phyloP scores from a whole-genome alignment of 768 basidiomycete species.

The Ramaria sp. region DNA sequence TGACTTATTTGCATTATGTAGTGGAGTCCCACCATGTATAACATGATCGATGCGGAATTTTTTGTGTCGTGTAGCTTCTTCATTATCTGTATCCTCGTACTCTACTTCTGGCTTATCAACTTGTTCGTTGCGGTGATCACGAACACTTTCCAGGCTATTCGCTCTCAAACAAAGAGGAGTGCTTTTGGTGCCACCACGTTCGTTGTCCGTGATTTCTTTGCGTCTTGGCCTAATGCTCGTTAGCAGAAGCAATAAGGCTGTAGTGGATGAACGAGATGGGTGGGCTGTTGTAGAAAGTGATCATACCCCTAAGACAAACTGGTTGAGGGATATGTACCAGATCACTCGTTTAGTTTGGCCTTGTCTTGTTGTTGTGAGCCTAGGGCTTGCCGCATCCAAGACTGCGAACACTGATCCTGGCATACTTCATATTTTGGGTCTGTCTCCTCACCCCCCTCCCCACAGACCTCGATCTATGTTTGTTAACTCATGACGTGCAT shows the following conservation, averaged over 20 bases:
- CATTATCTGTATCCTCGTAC: slow-evolving; percentile 69
- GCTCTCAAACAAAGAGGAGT: slow-evolving; percentile 76
- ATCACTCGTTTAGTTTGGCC: slow-evolving; percentile 68
- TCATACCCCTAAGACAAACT: slow-evolving; percentile 32
- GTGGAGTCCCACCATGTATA: slow-evolving; percentile 82
- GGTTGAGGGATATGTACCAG: slow-evolving; percentile 43
- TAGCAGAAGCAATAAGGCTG: slow-evolving; percentile 21
- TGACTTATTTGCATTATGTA: slow-evolving; percentile 16
- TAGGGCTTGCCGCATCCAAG: slow-evolving; percentile 63
- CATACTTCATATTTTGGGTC: slow-evolving; percentile 12
- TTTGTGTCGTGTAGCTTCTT: slow-evolving; percentile 84
- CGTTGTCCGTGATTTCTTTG: slow-evolving; percentile 18
- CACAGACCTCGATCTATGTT: neutral
- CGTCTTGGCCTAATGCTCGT: neutral
- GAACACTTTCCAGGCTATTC: slow-evolving; percentile 82
- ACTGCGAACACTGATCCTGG: slow-evolving; percentile 36
- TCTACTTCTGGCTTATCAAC: slow-evolving; percentile 94
- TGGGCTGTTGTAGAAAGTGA: slow-evolving; percentile 42
- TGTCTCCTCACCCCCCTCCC: neutral
- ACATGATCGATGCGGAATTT: slow-evolving; percentile 82
- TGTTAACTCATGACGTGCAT: slow-evolving; percentile 25
- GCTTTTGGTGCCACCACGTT: slow-evolving; percentile 82
- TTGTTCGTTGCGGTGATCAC: slow-evolving; percentile 94
- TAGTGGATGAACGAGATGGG: slow-evolving; percentile 47
- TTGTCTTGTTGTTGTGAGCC: slow-evolving; percentile 56